Evolutionary conservation across 768 basidiomycete genomes (phyloP), one percentile per base, ranked within the genome.

Genomic region (Postia placenta): DNA sequence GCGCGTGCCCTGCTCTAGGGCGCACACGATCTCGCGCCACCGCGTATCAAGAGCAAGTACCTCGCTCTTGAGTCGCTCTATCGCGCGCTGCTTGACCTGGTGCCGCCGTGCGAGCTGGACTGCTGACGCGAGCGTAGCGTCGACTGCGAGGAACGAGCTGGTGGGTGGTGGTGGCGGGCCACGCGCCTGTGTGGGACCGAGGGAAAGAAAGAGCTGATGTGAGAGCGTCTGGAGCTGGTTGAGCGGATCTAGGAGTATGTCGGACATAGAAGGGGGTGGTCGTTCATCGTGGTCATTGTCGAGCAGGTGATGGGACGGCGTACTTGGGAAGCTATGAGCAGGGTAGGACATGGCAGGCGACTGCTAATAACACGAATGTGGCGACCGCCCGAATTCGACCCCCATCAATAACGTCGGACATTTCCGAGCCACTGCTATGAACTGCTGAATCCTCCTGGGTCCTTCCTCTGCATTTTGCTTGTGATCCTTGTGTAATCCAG

Each of bases 51-150:
- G 67, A 23, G 71, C 79, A 5, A 83, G 68, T 17, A 92, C 79
- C 53, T 92, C 89, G 1, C 73, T 64, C 57, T 88, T 83, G 35
- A 92, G 67, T 2, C 72, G 71, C 47, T 91, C 87, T 40, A 91
- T 88, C 51, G 71, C 75, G 41, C 83, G 69, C 62, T 92, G 89
- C 60, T 82, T 83, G 39, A 81, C 74, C 62, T 91, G 89, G 59
- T 92, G 90, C 22, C 71, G 65, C 47, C 83, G 79, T 1, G 85
- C 81, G 15, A 83, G 66, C 48, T 78, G 77, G 15, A 90, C 69
- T 12, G 85, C 85, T 23, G 67, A 65, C 0, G 87, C 81, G n/a
- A 92, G 72, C 2, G 76, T 70, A 20, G 74, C 69, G 59, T 92
- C 88, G 39, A 75, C 81, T 1, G 70, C 65, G 15, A 87, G 62